A percentile compares a stretch with the other conserved stretches of the same genome.
Conservation (phyloP, 345 rosid species). For the Populus nigra region DNA sequence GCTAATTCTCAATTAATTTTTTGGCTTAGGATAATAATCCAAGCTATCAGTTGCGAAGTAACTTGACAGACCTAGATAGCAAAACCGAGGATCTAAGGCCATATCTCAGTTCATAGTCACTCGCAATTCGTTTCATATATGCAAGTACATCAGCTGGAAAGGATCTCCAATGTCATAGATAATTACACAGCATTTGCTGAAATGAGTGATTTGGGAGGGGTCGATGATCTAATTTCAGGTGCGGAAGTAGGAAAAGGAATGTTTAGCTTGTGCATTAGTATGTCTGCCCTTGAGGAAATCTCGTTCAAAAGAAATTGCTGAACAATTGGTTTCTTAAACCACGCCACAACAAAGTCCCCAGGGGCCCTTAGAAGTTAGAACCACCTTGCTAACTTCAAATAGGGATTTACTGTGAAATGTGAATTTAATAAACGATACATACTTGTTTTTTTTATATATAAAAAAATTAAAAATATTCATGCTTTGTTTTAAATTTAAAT, state of each 20-base stretch:
- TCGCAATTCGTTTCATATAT: not conserved
- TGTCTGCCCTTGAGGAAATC: conserved; percentile 80
- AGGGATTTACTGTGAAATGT: conserved; percentile 21
- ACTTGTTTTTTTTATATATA: too few species aligned
- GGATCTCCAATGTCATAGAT: not conserved
- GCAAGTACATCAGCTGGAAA: conserved; percentile 4
- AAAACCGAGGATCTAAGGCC: not conserved
- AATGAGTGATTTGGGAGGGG: conserved; percentile 49
- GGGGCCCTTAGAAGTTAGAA: conserved; percentile 84
- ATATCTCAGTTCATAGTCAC: not conserved
- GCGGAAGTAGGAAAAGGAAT: conserved; percentile 85
- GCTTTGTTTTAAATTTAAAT: too few species aligned
- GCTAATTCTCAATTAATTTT: not conserved
- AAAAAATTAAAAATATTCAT: too few species aligned
- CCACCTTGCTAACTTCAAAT: conserved; percentile 93
- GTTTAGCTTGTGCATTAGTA: conserved; percentile 92
- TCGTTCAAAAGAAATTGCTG: conserved; percentile 95
- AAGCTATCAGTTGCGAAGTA: not conserved
- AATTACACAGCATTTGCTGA: conserved; percentile 19
- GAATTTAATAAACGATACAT: too few species aligned
- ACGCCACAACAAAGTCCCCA: conserved; percentile 86
- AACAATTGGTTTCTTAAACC: conserved; percentile 97
- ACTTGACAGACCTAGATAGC: not conserved
- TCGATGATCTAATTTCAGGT: conserved; percentile 80
- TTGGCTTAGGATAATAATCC: not conserved